Base-by-base conservation (phyloP, 2,329 filamentous ascomycete genomes). In the Colletotrichum limetticola region DNA sequence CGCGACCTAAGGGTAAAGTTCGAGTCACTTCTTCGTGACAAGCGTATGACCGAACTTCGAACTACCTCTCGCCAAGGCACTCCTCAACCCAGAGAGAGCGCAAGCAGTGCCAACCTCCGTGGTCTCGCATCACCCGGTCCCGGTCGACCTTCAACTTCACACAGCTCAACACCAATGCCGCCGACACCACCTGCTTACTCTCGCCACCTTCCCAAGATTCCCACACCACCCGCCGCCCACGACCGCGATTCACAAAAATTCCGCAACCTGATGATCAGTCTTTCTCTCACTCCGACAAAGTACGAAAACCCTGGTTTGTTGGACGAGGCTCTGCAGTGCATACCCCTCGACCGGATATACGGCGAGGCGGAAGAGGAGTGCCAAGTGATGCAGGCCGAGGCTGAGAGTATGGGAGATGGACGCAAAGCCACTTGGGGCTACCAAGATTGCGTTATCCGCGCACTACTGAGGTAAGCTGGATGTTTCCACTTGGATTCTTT, bases 271-370 rank as follows among this genome's bases (percentile, higher is more conserved):
- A 89, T 98, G 57, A 90, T 97, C 76, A 95, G 94, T 24, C 85
- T 98, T 24, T 98, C 96, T 19, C 89, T 93, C 72, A 98, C 95
- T 58, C 97, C 97, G 22, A 93, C 92, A 24, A 97, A 96, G 81
- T 99, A 97, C 85, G 97, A 99, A 83, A 98, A 99, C 82, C 96
- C 97, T 0, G 97, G 97, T 46, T 86, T 98, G 12, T 86, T 99
- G 65, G 97, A 99, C 80, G 96, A 98, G 82, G 97, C 96, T 5
- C 86, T 99, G 22, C 91, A 94, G 74, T 91, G 91, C 49, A 94
- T 99, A 61, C 96, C 96, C 0, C 86, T 98, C 35, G 95, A 98
- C 80, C 91, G 94, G 77, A 94, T 99, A 77, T 98, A 98, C 83
- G 90, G 92, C 76, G 95, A 98, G 81, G 97, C 97, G 65, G 95